Base-by-base conservation (phyloP, 2,329 filamentous ascomycete species). In the Colletotrichum sansevieriae region DNA sequence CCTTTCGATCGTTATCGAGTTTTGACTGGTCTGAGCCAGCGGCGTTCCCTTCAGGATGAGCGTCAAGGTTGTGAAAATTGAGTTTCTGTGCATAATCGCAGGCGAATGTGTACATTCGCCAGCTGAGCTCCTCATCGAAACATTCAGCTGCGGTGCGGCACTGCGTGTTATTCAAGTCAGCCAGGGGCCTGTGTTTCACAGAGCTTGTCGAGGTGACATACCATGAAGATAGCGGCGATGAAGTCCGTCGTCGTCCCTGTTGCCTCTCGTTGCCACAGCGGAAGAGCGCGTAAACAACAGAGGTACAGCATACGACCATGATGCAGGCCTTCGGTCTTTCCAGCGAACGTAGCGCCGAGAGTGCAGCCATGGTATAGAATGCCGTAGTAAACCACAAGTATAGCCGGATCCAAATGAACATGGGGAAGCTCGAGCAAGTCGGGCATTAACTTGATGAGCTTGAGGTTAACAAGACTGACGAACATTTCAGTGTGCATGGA, bases 61-160 rank as follows among this genome's bases (percentile, higher is more conserved):
- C 75, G 52, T 78, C 76, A 2, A 78, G 71, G 12, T 74, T 77
- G 35, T 78, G 77, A 0, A 78, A 46, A 46, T 78, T 76, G 7
- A 78, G 72, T 7, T 33, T 67, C 43, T 76, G 75, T 2, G 76
- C 77, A 33, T 76, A 78, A 52, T 75, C 75, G 52, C 75, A 74
- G 2, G 77, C 75, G 10, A 68, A 71, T 11, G 74, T 75, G 61
- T 77, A 75, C 70, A 77, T 76, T 18, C 69, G 71, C 76, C 76
- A 78, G 15, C 74, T 73, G 2, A 78, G 66, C 9, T 77, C 76
- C 15, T 78, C 75, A 39, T 78, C 77, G n/a, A 78, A 78, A 35
- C 70, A 76, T 10, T 76, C 75, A 7, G 73, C 74, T 6, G 76
- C 74, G 7, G 77, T 66, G 8, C 75, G 76, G 11, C 73, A 75